phyloP scores from a whole-genome alignment of 2,329 filamentous ascomycete species.

The Ilyonectria mors-panacis region DNA sequence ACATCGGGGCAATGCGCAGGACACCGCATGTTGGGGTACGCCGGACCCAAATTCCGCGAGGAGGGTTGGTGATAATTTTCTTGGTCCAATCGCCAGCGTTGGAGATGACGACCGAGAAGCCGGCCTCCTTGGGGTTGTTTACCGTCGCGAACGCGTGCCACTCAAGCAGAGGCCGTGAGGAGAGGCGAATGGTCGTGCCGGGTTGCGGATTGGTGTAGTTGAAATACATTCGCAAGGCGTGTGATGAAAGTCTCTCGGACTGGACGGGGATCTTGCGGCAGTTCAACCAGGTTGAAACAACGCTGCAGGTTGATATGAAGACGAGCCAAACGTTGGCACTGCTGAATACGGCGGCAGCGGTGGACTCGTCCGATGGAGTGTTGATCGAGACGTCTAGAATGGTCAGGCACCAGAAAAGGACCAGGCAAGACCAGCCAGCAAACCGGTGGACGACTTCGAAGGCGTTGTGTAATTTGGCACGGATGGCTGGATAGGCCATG shows the following conservation, averaged over 20 bases:
- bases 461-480: slow-evolving; percentile 33
- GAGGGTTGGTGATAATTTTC: slow-evolving; percentile 73
- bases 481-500: slow-evolving; percentile 36
- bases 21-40: slow-evolving; percentile 76
- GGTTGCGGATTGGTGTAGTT: slow-evolving; percentile 66
- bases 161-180: slow-evolving; percentile 73
- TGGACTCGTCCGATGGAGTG: slow-evolving; percentile 63
- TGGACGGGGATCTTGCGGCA: slow-evolving; percentile 75
- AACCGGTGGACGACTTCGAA: slow-evolving; percentile 38
- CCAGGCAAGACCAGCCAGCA: slow-evolving; percentile 37
- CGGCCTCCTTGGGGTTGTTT: slow-evolving; percentile 63
- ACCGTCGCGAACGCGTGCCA: slow-evolving; percentile 82
- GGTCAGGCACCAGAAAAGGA: slow-evolving; percentile 32
- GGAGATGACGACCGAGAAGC: slow-evolving; percentile 76
- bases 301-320: slow-evolving; percentile 69
- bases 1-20: slow-evolving; percentile 74
- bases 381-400: slow-evolving; percentile 69
- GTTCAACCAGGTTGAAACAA: slow-evolving; percentile 78
- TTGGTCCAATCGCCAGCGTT: slow-evolving; percentile 75
- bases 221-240: slow-evolving; percentile 80
- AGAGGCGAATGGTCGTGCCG: slow-evolving; percentile 65
- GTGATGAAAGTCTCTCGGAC: slow-evolving; percentile 74
- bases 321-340: slow-evolving; percentile 73
- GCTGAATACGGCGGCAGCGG: slow-evolving; percentile 47
- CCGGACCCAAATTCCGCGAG: slow-evolving; percentile 73